A percentile compares a stretch with the other conserved stretches of the same genome.
Conservation (phyloP, 1,284 basidiomycete species). For the Leucoagaricus sp. region DNA sequence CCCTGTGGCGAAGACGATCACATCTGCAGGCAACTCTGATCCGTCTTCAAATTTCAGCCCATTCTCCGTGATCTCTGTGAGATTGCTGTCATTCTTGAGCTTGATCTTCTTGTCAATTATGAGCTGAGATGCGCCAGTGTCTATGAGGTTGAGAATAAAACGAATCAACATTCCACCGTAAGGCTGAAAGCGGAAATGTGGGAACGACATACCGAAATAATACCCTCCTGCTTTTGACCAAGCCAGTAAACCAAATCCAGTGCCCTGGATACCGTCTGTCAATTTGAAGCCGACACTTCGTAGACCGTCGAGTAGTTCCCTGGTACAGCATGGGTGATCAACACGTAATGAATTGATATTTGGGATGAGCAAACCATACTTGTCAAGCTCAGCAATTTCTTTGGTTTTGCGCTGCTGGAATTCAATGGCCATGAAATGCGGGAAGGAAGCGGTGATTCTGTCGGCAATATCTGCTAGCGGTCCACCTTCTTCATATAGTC, state of each 20-base stretch:
- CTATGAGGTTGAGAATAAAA: slow-evolving; percentile 30
- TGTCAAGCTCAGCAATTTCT: slow-evolving; percentile 56
- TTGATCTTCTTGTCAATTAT: slow-evolving; percentile 76
- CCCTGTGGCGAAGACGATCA: slow-evolving; percentile 71
- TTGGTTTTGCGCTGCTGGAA: slow-evolving; percentile 45
- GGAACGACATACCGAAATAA: slow-evolving; percentile 30
- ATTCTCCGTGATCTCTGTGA: slow-evolving; percentile 49
- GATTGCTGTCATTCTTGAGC: slow-evolving; percentile 65
- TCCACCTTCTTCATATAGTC: slow-evolving; percentile 50
- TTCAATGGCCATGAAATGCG: slow-evolving; percentile 40
- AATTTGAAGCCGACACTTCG: slow-evolving; percentile 28
- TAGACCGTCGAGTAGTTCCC: slow-evolving; percentile 25
- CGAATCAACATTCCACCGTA: background rate
- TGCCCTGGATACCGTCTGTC: slow-evolving; percentile 25
- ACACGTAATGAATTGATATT: background rate
- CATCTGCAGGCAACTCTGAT: slow-evolving; percentile 62
- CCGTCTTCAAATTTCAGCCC: slow-evolving; percentile 69
- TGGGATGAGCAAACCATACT: slow-evolving; percentile 26
- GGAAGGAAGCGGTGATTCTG: slow-evolving; percentile 45
- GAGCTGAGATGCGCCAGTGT: slow-evolving; percentile 64
- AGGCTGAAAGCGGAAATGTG: background rate
- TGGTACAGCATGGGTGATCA: background rate
- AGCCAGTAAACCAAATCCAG: slow-evolving; percentile 24
- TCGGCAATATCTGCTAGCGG: slow-evolving; percentile 54
- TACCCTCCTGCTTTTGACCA: slow-evolving; percentile 39